Evolutionary conservation across 2,329 filamentous ascomycete genomes (phyloP), one percentile per base, ranked within the genome.

Genomic region (Sclerotinia sclerotiorum): DNA sequence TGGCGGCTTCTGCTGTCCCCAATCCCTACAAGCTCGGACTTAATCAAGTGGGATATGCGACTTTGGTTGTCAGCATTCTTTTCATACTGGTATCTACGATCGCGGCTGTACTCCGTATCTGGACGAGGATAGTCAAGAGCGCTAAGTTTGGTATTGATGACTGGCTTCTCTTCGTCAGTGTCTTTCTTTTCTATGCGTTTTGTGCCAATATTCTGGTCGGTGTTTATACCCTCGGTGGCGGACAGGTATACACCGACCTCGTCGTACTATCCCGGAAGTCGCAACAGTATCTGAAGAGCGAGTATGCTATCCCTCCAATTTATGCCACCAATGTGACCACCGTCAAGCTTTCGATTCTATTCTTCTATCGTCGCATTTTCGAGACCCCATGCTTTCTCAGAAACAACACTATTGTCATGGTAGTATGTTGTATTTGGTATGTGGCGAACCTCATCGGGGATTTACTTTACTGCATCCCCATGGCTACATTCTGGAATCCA

Each of bases 291-390:
- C n/a, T 60, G 11, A 60, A 60, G 56, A 29, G 32, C 32, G 32
- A 60, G 42, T 60, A 60, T 44, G 32, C 35, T 21, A 60, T 60
- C 6, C 56, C 56, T 11, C 19, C 35, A 44, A 21, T 60, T 24
- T 42, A 44, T 21, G 56, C 56, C 27, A 39, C 44, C 13, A 29
- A 39, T 24, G 56, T 60, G 11, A 60, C 56, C n/a, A 29, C 56
- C 32, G 24, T 39, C 11, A 60, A 44, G 29, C 42, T 60, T 60
- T 60, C 56, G 21, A 60, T 60, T 6, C 35, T 60, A 27, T 60
- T 39, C 42, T 60, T 60, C 32, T 60, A 60, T 60, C 56, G 56
- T 7, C 56, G 56, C 17, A 60, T 60, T 42, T 60, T 60, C 21
- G 39, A 32, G 11, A 42, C 56, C 32, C 27, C 27, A 32, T 21